Evolutionary conservation across 129 eudicot species (phyloP).

Genomic region (Pseudognaphalium luteoalbum): DNA sequence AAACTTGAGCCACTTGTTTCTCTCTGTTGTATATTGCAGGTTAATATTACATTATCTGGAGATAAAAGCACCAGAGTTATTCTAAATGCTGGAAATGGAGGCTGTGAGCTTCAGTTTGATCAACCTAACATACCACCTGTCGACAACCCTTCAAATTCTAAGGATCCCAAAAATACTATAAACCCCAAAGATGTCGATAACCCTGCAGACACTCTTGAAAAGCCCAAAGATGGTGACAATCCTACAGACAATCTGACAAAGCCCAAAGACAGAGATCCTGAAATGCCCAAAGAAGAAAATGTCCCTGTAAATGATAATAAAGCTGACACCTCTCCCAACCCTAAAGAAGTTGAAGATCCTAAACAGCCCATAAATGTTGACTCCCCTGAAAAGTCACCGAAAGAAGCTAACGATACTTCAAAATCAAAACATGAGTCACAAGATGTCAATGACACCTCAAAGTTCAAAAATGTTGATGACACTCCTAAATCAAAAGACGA

Average conservation of each 20-base stretch:
- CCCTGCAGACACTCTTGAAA: neutral
- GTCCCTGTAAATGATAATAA: slow-evolving; percentile 8
- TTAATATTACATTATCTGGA: slow-evolving; percentile 31
- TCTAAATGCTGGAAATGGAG: slow-evolving; percentile 32
- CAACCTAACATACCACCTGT: slow-evolving; percentile 8
- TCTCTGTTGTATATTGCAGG: slow-evolving; percentile 12
- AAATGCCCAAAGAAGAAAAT: slow-evolving; percentile 10
- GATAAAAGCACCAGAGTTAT: slow-evolving; percentile 34
- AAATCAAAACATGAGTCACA: neutral
- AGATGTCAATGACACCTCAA: neutral
- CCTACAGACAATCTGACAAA: neutral
- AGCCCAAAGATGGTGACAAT: neutral
- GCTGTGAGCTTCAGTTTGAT: slow-evolving; percentile 31
- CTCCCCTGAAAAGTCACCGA: neutral
- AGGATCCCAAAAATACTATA: neutral
- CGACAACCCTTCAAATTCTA: slow-evolving; percentile 17
- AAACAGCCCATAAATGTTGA: neutral
- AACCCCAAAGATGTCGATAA: neutral
- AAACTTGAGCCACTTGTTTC: slow-evolving; percentile 1
- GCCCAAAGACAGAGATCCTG: slow-evolving; percentile 12
- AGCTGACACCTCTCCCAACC: slow-evolving; percentile 10
- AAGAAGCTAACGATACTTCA: neutral
- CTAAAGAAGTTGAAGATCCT: slow-evolving; percentile 17
- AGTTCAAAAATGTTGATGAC: neutral
- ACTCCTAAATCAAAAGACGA: slow-evolving; percentile 11